phyloP scores from a whole-genome alignment of 768 basidiomycete species.

The Kwoniella dendrophila region DNA sequence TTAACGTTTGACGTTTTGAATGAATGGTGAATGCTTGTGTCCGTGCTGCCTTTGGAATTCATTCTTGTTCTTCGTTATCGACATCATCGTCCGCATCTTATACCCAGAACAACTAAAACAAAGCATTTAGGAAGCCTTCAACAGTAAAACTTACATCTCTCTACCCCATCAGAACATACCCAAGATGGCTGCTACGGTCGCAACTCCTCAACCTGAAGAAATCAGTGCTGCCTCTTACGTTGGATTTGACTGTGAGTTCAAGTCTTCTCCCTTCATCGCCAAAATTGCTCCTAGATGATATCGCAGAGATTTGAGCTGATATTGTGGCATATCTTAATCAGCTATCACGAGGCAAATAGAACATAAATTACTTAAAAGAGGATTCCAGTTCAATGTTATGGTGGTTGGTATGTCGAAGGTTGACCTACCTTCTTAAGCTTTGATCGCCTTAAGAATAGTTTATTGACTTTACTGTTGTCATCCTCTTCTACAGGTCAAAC shows the following conservation, averaged over 20 bases:
- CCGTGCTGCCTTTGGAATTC: constrained; percentile 7
- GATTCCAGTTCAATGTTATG: constrained; percentile 99
- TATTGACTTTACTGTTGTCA: not conserved
- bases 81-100: not conserved
- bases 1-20: too few relatives aligned
- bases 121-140: not conserved
- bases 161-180: not conserved
- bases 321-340: constrained; percentile 13
- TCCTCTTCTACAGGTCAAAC: constrained; percentile 73
- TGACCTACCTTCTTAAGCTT: too few relatives aligned
- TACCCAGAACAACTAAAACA: not conserved
- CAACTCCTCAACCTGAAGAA: constrained; percentile 61
- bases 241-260: constrained; percentile 76
- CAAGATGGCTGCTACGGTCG: constrained; percentile 60
- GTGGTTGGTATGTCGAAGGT: constrained; percentile 71
- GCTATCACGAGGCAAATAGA: constrained; percentile 95
- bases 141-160: too few relatives aligned
- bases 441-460: too few relatives aligned
- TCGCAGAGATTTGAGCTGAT: not conserved
- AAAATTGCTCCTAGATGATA: too few relatives aligned
- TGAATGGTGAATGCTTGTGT: not conserved
- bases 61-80: not conserved
- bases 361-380: constrained; percentile 97
- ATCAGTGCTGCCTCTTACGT: constrained; percentile 91
- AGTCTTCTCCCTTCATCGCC: too few relatives aligned